Conservation (phyloP, 192 early-diverging fungal genomes). For the Gaertneriomyces sp. region DNA sequence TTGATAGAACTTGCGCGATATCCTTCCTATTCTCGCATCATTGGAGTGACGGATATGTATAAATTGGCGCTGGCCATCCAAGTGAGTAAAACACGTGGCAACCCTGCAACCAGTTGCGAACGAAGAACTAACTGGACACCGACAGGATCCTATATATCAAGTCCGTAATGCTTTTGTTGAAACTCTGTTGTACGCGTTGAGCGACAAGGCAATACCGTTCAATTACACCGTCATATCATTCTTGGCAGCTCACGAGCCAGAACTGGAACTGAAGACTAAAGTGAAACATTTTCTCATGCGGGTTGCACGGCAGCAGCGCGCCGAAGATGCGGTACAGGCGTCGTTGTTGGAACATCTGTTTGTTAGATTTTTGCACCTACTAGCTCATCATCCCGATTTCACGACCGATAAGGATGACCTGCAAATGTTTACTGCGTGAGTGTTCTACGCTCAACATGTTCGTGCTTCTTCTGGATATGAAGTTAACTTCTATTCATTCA, state of each 20-base stretch:
- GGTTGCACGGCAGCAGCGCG: slow-evolving; percentile 28
- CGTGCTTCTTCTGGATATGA: not conserved
- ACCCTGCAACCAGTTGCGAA: not conserved
- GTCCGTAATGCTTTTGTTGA: slow-evolving; percentile 71
- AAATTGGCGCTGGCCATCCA: slow-evolving; percentile 64
- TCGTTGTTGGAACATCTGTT: slow-evolving; percentile 54
- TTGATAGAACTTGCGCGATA: slow-evolving; percentile 59
- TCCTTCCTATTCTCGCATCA: slow-evolving; percentile 45
- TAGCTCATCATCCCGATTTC: slow-evolving; percentile 88
- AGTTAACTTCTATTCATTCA: not conserved
- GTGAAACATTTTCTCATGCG: slow-evolving; percentile 49
- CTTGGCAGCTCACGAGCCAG: slow-evolving; percentile 84
- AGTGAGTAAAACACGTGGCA: slow-evolving; percentile 14
- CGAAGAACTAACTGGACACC: slow-evolving; percentile 12
- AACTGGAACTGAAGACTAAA: slow-evolving; percentile 60
- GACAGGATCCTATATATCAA: slow-evolving; percentile 73
- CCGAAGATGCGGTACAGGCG: slow-evolving; percentile 20
- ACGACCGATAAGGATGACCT: slow-evolving; percentile 41
- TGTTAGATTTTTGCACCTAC: slow-evolving; percentile 65
- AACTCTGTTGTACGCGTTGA: slow-evolving; percentile 69
- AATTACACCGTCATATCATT: slow-evolving; percentile 70
- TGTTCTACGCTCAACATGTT: not conserved
- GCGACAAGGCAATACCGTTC: slow-evolving; percentile 54
- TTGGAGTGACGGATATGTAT: slow-evolving; percentile 54
- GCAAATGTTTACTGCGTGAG: slow-evolving; percentile 46